A percentile compares a stretch with the other conserved stretches of the same genome.
phyloP scores from a whole-genome alignment of 2,329 filamentous ascomycete genomes.

The Huntiella moniliformis region DNA sequence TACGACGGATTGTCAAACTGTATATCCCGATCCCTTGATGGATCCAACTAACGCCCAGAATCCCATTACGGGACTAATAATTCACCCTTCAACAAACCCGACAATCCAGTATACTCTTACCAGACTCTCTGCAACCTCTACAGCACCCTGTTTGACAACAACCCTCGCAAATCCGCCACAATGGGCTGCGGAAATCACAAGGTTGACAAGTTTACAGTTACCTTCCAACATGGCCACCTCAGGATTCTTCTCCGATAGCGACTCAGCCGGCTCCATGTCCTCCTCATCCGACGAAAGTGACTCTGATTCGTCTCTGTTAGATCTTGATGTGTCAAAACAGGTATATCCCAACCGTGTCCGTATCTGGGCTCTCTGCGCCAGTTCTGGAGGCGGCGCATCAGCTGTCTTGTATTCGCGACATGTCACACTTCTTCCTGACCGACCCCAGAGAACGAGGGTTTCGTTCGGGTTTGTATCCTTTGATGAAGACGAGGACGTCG shows the following conservation, averaged over 20 bases:
- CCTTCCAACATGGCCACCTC: conserved; percentile 27
- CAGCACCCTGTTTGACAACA: conserved; percentile 33
- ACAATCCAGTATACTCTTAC: conserved; percentile 32
- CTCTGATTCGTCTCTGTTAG: conserved; percentile 17
- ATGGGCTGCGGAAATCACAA: conserved; percentile 30
- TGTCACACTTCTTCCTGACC: conserved; percentile 29
- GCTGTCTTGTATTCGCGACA: conserved; percentile 32
- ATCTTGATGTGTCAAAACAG: conserved; percentile 20
- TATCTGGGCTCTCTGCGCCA: conserved; percentile 33
- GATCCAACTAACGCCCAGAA: conserved; percentile 17
- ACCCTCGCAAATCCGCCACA: conserved; percentile 17
- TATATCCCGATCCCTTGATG: conserved; percentile 21
- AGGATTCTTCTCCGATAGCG: conserved; percentile 19
- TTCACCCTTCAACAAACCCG: conserved; percentile 19
- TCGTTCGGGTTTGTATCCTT: conserved; percentile 18
- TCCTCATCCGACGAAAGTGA: conserved; percentile 14
- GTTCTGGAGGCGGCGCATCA: conserved; percentile 31
- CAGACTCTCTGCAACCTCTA: conserved; percentile 32
- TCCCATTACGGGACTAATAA: conserved; percentile 31
- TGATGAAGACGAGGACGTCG: background rate
- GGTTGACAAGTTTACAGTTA: conserved; percentile 25
- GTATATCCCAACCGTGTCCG: conserved; percentile 31
- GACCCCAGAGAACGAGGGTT: conserved; percentile 21
- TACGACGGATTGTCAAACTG: conserved; percentile 27
- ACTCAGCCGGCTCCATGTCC: conserved; percentile 6